A percentile compares a stretch with the other conserved stretches of the same genome.
Conservation (phyloP, 1,139 yeast species). For the Geotrichum citri-aurantii region DNA sequence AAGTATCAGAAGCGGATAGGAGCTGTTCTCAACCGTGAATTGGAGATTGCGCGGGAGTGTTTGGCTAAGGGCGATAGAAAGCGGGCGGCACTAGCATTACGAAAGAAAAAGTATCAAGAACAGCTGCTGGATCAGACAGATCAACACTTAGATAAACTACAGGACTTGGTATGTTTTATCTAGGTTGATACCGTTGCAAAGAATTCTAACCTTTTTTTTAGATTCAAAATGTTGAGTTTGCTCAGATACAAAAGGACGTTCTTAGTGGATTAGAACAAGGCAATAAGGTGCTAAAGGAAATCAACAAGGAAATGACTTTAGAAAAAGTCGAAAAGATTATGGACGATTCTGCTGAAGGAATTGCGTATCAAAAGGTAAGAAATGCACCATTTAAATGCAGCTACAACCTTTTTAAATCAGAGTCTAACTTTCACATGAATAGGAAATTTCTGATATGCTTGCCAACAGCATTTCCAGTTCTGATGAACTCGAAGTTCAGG, state of each 20-base stretch:
- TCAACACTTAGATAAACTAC: constrained; percentile 72
- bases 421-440: not conserved
- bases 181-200: not conserved
- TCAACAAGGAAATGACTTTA: constrained; percentile 71
- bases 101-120: constrained; percentile 78
- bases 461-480: constrained; percentile 44
- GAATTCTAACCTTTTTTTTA: not conserved
- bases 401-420: not conserved
- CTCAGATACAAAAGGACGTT: constrained; percentile 81
- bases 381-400: not conserved
- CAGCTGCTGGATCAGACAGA: constrained; percentile 62
- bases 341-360: constrained; percentile 82
- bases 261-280: constrained; percentile 76
- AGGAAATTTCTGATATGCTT: constrained; percentile 44
- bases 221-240: constrained; percentile 65
- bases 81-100: constrained; percentile 63
- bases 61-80: constrained; percentile 48
- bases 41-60: constrained; percentile 53
- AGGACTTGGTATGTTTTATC: constrained; percentile 33
- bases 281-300: constrained; percentile 61
- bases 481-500: constrained; percentile 64
- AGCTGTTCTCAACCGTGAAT: constrained; percentile 52
- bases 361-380: constrained; percentile 55
- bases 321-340: constrained; percentile 75
- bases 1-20: constrained; percentile 65